These are phyloP conservation scores for Stemphylium lycopersici DNA, from an alignment of 2,329 filamentous ascomycete species.

Conservation along the genomic window DNA sequence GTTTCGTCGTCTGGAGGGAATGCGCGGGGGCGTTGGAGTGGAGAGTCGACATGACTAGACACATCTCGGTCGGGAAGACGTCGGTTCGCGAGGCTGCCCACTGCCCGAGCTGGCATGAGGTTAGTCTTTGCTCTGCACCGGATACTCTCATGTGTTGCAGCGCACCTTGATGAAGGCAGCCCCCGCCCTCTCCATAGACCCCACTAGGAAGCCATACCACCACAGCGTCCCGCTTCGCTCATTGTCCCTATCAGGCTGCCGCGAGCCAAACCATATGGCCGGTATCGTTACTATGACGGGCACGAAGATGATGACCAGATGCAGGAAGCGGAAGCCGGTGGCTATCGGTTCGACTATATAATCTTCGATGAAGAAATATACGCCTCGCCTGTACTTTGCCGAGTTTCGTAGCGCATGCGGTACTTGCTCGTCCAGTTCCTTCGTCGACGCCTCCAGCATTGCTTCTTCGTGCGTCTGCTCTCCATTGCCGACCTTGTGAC, in stretches of 20 bases:
- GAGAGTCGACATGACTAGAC: slow-evolving; percentile 88
- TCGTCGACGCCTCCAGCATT: slow-evolving; percentile 82
- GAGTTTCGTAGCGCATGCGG: slow-evolving; percentile 67
- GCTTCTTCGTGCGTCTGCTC: slow-evolving; percentile 77
- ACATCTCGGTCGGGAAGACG: slow-evolving; percentile 94
- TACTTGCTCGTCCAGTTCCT: slow-evolving; percentile 75
- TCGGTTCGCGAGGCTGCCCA: slow-evolving; percentile 97
- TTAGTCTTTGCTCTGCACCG: slow-evolving; percentile 17
- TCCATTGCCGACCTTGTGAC: slow-evolving; percentile 54
- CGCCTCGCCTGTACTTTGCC: slow-evolving; percentile 61
- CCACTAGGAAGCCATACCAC: slow-evolving; percentile 93
- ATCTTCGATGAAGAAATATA: slow-evolving; percentile 71
- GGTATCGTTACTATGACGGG: slow-evolving; percentile 85
- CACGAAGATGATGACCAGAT: slow-evolving; percentile 86
- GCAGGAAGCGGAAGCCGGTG: slow-evolving; percentile 85
- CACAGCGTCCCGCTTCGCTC: slow-evolving; percentile 83
- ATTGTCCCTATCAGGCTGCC: slow-evolving; percentile 68
- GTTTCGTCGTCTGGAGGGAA: slow-evolving; percentile 78
- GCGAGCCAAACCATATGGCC: slow-evolving; percentile 75
- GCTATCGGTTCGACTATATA: slow-evolving; percentile 83
- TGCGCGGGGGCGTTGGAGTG: slow-evolving; percentile 96
- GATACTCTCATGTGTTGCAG: neutral
- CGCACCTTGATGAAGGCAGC: slow-evolving; percentile 94
- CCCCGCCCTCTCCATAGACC: slow-evolving; percentile 88
- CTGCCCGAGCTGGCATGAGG: slow-evolving; percentile 76